Evolutionary conservation across 108 stramenopile species (phyloP).

Genomic region (Stephanodiscus minutulus): DNA sequence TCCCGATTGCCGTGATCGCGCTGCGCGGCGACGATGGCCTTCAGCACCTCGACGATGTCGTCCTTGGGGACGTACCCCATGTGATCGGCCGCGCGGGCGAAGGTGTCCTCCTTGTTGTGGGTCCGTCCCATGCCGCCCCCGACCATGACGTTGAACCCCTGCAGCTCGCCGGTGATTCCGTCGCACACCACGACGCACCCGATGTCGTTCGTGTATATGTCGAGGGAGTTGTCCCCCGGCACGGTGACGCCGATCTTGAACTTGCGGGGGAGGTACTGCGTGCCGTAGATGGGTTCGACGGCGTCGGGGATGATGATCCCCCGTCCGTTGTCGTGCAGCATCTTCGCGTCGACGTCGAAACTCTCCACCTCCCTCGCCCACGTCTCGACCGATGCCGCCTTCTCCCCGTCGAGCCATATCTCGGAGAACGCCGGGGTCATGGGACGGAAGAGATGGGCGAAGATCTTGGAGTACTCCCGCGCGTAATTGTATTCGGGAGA

Average conservation of each 20-base stretch:
- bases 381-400: slow-evolving; percentile 89
- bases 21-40: slow-evolving; percentile 94
- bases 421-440: slow-evolving; percentile 93
- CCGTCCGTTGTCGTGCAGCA: slow-evolving; percentile 81
- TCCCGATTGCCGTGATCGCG: slow-evolving; percentile 98
- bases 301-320: slow-evolving; percentile 83
- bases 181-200: slow-evolving; percentile 89
- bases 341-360: slow-evolving; percentile 75
- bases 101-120: slow-evolving; percentile 96
- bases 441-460: slow-evolving; percentile 94
- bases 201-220: slow-evolving; percentile 98
- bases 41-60: slow-evolving; percentile 89
- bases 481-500: slow-evolving; percentile 79
- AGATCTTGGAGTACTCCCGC: slow-evolving; percentile 83
- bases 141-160: slow-evolving; percentile 96
- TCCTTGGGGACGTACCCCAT: slow-evolving; percentile 96
- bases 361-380: slow-evolving; percentile 86
- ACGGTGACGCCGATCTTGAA: slow-evolving; percentile 99
- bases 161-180: slow-evolving; percentile 63
- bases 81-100: slow-evolving; percentile 96
- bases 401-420: slow-evolving; percentile 96
- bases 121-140: slow-evolving; percentile 98
- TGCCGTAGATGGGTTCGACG: slow-evolving; percentile 95
- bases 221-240: slow-evolving; percentile 94
- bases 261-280: slow-evolving; percentile 96